Evolutionary conservation across 768 basidiomycete genomes (phyloP), one percentile per base, ranked within the genome.

Genomic region (Mycena leptocephala): DNA sequence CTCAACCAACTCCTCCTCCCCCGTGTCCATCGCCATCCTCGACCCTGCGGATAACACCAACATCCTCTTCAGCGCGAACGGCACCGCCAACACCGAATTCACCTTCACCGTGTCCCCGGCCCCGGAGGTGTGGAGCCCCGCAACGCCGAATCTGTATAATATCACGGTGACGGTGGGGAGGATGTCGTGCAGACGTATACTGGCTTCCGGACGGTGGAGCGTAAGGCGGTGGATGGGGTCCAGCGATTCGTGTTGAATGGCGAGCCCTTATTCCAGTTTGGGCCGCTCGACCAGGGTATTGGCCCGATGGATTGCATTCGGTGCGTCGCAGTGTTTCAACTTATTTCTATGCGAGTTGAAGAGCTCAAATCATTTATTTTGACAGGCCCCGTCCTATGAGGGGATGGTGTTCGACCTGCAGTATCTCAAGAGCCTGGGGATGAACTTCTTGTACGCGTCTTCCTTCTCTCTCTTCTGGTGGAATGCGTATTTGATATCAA

Each of bases 401-500:
- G 65, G 46, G 33, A 67, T 67, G 65, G 33, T 55, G 46, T 67
- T 11, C 51, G 65, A 67, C 51, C 65, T 67, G 20, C 30, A 67
- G 48, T 67, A 67, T 46, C 46, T 67, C 51, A 67, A 67, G 65
- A 67, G 26, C 65, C 65, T 67, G 30, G 65, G 65, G 46, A 67
- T 67, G 65, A 67, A 67, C 65, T 67, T 67, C 65, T 48, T 67
- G 65, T 67, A 26, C 22, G 65, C 43, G 5, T 24, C 41, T 28
- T n/a, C 20, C 14, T 64, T n/a, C 28, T 4, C 24, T 35, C n/a
- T 64, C 63, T 28, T 64, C n/a, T 64, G 4, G 18, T n/a, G n/a
- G n/a, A n/a, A n/a, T 24, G 30, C 24, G 41, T 64, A 20, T 41
- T 18, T 64, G 22, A 51, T 46, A 64, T 24, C 24, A 24, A 51